Evolutionary conservation across 2,329 filamentous ascomycete genomes (phyloP).

Genomic region (Xylariaceae sp.): DNA sequence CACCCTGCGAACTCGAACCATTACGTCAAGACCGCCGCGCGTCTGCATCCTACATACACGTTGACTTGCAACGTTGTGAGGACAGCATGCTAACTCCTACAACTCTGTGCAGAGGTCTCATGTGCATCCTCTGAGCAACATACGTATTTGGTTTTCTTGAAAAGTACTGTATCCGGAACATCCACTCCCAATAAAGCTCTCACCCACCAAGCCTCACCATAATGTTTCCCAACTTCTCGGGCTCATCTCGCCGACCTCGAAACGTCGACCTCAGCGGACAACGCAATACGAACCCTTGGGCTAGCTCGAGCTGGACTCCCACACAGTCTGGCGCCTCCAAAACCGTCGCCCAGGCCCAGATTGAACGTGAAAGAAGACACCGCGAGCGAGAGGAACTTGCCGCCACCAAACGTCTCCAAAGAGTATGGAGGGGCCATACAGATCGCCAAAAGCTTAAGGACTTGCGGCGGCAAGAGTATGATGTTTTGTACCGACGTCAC

Average conservation of each 20-base stretch:
- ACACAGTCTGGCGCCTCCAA: conserved; percentile 71
- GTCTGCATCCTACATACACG: neutral
- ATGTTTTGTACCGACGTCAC: conserved; percentile 28
- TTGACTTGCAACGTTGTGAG: conserved; percentile 1
- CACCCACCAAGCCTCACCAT: conserved; percentile 27
- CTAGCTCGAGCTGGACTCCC: conserved; percentile 64
- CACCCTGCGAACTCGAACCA: conserved; percentile 3
- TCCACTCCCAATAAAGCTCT: neutral
- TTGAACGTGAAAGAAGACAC: conserved; percentile 81
- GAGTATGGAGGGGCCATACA: conserved; percentile 80
- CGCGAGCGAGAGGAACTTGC: conserved; percentile 79
- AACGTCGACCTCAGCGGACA: conserved; percentile 95
- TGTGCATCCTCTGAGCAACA: neutral
- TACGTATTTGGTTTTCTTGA: neutral
- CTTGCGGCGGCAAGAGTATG: conserved; percentile 51
- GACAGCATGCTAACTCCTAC: conserved; percentile 20
- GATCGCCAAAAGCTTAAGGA: conserved; percentile 64
- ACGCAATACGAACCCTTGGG: conserved; percentile 76
- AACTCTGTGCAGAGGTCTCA: conserved; percentile 4
- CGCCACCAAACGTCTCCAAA: conserved; percentile 77
- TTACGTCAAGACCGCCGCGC: conserved; percentile 25
- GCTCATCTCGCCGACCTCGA: conserved; percentile 81
- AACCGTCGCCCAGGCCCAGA: conserved; percentile 84
- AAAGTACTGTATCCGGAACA: neutral
- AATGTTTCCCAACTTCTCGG: conserved; percentile 95